Evolutionary conservation across 495 filamentous ascomycete genomes (phyloP).

Genomic region (Pyrenula aspistea): DNA sequence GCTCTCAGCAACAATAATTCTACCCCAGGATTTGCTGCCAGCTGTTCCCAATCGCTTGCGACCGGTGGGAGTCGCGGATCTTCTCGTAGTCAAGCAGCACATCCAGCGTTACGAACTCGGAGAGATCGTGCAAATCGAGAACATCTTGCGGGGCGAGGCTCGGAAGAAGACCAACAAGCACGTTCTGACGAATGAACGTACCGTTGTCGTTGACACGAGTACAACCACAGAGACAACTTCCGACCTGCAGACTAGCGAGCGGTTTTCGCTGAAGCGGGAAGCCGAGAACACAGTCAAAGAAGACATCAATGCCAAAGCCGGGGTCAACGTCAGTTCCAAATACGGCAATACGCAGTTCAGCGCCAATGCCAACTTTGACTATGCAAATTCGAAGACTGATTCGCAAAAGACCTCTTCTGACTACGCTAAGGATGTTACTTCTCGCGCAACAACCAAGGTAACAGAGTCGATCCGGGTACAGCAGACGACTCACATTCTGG

Average conservation of each 20-base stretch:
- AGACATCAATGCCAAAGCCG: background rate
- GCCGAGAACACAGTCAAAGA: background rate
- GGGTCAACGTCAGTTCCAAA: background rate
- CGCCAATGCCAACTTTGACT: background rate
- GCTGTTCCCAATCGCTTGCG: background rate
- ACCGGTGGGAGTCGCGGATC: background rate
- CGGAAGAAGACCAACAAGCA: background rate
- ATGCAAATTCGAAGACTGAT: background rate
- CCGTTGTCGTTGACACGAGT: background rate
- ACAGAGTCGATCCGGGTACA: background rate
- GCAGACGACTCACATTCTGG: background rate
- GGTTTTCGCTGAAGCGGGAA: background rate
- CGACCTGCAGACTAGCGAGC: background rate
- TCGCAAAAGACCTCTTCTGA: background rate
- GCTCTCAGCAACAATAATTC: too few relatives aligned
- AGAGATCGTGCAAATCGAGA: background rate
- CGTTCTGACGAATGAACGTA: background rate
- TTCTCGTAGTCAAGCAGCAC: background rate
- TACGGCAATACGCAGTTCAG: background rate
- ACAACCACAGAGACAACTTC: background rate
- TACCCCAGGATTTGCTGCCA: too few relatives aligned
- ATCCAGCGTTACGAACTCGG: background rate
- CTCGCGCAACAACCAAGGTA: background rate
- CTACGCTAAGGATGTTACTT: background rate
- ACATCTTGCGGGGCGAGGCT: background rate